phyloP scores from a whole-genome alignment of 805 yeast species.

The Kazachstania martiniae region DNA sequence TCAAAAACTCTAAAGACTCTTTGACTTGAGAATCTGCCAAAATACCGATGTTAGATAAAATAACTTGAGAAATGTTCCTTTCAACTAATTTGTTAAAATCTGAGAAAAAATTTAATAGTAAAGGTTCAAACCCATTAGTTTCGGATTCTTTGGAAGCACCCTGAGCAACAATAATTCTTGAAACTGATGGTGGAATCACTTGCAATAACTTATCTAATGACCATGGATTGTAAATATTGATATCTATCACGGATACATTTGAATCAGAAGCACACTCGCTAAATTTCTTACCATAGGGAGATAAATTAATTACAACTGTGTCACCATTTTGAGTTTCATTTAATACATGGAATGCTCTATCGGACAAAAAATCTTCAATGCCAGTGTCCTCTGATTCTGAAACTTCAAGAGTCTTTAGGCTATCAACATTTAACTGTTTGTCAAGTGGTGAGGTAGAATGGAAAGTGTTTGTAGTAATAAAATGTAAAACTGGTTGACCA shows the following conservation, averaged over 20 bases:
- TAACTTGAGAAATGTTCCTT: conserved; percentile 38
- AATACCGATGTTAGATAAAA: conserved; percentile 40
- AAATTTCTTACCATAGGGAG: conserved; percentile 41
- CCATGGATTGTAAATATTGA: conserved; percentile 70
- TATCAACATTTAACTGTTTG: background rate
- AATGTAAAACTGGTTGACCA: conserved; percentile 58
- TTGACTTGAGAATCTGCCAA: conserved; percentile 11
- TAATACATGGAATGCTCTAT: too few relatives aligned
- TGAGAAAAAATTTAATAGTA: conserved; percentile 66
- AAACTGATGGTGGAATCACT: conserved; percentile 43
- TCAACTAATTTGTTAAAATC: conserved; percentile 38
- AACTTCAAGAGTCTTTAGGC: too few relatives aligned
- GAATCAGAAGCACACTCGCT: conserved; percentile 30
- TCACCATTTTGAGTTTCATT: background rate
- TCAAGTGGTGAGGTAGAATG: background rate
- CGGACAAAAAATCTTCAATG: background rate
- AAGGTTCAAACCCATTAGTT: conserved; percentile 48
- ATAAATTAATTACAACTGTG: conserved; percentile 38
- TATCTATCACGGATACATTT: conserved; percentile 33
- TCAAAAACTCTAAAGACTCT: conserved; percentile 36
- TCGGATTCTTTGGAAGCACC: conserved; percentile 26
- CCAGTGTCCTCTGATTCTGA: too few relatives aligned
- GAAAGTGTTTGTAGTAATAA: conserved; percentile 30
- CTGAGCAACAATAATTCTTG: conserved; percentile 58
- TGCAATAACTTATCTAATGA: conserved; percentile 38